Conservation (phyloP, 176 grass and related monocot genomes). For the Miscanthus lutarioriparius region DNA sequence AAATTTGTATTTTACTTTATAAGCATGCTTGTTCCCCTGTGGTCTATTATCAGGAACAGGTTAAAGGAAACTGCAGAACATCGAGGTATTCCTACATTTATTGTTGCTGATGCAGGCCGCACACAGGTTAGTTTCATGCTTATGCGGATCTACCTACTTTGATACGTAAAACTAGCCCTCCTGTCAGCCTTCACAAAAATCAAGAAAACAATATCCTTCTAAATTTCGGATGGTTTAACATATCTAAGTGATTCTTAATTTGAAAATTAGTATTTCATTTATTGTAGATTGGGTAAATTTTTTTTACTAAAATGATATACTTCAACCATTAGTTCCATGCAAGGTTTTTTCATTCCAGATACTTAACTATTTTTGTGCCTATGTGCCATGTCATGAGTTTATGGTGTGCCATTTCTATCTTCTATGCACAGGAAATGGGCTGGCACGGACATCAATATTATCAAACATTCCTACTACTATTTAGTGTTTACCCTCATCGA, state of each 20-base stretch:
- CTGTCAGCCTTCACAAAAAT: background rate
- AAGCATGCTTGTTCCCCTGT: background rate
- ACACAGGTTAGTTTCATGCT: constrained; percentile 65
- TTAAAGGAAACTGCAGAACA: constrained; percentile 83
- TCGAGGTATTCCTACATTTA: constrained; percentile 71
- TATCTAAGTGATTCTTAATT: constrained; percentile 22
- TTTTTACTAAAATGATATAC: background rate
- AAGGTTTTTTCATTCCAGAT: background rate
- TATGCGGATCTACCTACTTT: background rate
- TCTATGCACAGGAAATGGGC: background rate
- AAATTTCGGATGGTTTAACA: background rate
- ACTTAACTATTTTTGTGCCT: background rate
- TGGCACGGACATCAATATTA: background rate
- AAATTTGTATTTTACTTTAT: background rate
- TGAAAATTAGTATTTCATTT: background rate
- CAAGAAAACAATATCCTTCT: background rate
- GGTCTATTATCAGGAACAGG: constrained; percentile 59
- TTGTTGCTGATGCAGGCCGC: constrained; percentile 93
- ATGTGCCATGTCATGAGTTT: background rate
- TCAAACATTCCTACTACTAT: constrained; percentile 10
- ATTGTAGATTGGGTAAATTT: background rate
- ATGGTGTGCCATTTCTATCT: background rate
- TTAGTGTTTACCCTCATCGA: background rate
- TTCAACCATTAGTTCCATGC: background rate
- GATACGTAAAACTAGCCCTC: background rate